Evolutionary conservation across 2,329 filamentous ascomycete genomes (phyloP).

Genomic region (Claviceps sorghi): DNA sequence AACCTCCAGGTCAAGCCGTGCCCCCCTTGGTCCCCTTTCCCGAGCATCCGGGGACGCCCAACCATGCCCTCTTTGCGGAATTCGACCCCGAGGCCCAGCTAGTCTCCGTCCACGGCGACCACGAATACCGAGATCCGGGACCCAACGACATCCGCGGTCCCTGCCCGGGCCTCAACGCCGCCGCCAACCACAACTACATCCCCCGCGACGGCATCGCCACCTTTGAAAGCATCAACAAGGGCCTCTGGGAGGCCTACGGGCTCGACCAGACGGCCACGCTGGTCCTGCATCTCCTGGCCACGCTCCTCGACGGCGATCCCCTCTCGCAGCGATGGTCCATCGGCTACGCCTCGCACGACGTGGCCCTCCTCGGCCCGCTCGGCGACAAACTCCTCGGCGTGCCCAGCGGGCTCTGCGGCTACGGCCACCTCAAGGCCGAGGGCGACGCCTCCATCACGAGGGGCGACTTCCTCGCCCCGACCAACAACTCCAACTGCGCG

Average conservation of each 20-base stretch:
- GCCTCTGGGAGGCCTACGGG: background rate
- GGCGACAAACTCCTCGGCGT: constrained; percentile 1
- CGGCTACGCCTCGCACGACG: constrained; percentile 4
- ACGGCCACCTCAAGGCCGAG: constrained; percentile 2
- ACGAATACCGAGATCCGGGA: background rate
- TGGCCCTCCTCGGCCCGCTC: background rate
- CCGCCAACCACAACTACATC: constrained; percentile 22
- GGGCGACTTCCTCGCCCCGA: constrained; percentile 1
- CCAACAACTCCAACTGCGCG: constrained; percentile 2
- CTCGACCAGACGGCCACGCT: constrained; percentile 4
- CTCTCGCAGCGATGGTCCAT: constrained; percentile 5
- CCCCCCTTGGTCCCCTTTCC: constrained; percentile 1
- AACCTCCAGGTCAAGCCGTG: background rate
- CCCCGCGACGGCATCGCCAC: constrained; percentile 15
- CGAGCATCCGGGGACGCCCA: constrained; percentile 1
- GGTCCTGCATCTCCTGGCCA: constrained; percentile 1
- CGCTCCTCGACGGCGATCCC: constrained; percentile 5
- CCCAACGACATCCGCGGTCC: constrained; percentile 2
- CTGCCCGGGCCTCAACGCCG: constrained; percentile 19
- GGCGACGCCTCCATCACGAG: constrained; percentile 11
- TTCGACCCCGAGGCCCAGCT: background rate
- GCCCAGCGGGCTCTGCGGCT: constrained; percentile 4
- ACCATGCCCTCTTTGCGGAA: background rate
- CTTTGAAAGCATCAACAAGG: constrained; percentile 2
- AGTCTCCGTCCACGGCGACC: background rate